Conservation (phyloP, 306 rosid species). For the Rubus idaeus region DNA sequence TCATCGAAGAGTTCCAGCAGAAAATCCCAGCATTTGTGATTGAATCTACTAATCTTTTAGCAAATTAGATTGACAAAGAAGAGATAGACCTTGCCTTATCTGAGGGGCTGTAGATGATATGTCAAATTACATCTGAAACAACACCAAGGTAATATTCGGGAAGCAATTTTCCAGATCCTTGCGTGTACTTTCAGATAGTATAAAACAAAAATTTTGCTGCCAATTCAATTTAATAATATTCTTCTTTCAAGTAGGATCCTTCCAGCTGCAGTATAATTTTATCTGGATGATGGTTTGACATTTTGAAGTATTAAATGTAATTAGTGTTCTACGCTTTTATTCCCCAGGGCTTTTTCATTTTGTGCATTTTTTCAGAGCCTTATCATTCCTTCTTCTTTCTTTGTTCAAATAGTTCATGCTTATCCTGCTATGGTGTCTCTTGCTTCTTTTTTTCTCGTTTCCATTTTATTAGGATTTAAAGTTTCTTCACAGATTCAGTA, state of each 20-base stretch:
- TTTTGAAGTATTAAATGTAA: not conserved
- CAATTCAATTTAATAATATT: not conserved
- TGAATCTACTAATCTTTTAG: conserved; percentile 7
- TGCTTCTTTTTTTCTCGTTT: not conserved
- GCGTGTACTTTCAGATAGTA: not conserved
- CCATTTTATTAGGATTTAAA: no score
- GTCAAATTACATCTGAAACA: conserved; percentile 6
- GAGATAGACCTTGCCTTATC: conserved; percentile 8
- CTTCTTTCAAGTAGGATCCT: not conserved
- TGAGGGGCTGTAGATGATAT: not conserved
- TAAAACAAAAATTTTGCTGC: not conserved
- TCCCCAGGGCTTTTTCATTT: not conserved
- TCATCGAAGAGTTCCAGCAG: not conserved
- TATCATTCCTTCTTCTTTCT: not conserved
- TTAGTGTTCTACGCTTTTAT: not conserved
- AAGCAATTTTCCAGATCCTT: conserved; percentile 14
- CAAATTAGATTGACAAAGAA: conserved; percentile 20
- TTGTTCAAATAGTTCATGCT: not conserved
- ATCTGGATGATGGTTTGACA: not conserved
- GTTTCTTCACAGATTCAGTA: not conserved
- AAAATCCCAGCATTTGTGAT: not conserved
- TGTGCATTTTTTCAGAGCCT: not conserved
- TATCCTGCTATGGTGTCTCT: not conserved
- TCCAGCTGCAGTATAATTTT: not conserved
- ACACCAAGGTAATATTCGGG: not conserved